Base-by-base conservation (phyloP, 495 filamentous ascomycete species). In the Trichoderma orchidacearum region DNA sequence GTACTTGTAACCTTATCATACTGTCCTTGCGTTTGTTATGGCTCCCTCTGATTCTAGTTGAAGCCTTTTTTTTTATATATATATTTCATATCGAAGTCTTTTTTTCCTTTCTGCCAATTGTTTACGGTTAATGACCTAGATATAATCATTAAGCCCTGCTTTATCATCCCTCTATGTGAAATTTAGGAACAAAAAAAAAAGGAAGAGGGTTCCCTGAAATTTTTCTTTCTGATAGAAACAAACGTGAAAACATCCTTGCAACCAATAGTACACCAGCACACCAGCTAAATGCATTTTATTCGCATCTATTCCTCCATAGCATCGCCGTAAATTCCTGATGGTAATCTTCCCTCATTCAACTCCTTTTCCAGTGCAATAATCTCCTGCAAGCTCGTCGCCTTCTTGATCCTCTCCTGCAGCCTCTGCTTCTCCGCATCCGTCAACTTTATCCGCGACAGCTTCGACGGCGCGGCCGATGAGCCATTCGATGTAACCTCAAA, bases 381-480 rank as follows among this genome's bases (percentile, higher is more conserved):
- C 72, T 93, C 89, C 64, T 89, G 84, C 65, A 97, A 62, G 64
- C 85, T 93, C 69, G 85, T 88, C 4, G 94, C 93, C 60, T 86
- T 83, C 66, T 78, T 80, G 63, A 95, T 93, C 75, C 87, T 70
- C 63, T 81, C 80, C 71, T 68, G 65, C 30, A 71, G 60, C 30
- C 62, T 61, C 59, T 61, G 62, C 60, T 65, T 68, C 64, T 71
- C 68, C 55, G 61, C 63, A 13, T 71, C 68, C 8, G 75, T 77
- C 30, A 76, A 68, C 66, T 75, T 75, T 28, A 77, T 72, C 50
- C 73, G 67, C 82, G 86, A 83, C 35, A 85, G 78, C 69, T 85
- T 88, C 36, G 84, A 81, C 8, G 75, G 68, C 17, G 74, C 58
- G 5, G 56, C 59, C 3, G 68, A 68, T 45, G 63, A 63, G 60